Base-by-base conservation (phyloP, 345 rosid species). In the Linum lewisii region DNA sequence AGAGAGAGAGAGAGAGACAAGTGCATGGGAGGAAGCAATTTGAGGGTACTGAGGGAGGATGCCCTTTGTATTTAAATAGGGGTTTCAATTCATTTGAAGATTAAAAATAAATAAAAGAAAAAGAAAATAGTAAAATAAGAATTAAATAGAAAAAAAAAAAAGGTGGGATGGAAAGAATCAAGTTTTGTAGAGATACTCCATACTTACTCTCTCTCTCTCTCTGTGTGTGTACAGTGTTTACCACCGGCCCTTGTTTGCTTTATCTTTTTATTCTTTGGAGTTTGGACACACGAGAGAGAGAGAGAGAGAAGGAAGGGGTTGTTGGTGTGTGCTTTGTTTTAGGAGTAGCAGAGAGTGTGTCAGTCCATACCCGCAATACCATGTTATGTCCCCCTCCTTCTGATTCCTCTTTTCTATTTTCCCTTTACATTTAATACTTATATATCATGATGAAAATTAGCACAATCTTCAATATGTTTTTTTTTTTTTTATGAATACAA, bases 291-390 rank as follows among this genome's bases (percentile, higher is more conserved):
- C 38, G 38, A 34, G 38, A 34, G 38, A 34, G 38, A n/a, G 38
- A 34, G 38, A 34, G 38, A 34, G 38, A 34, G 5, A 34, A 34
- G 38, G 10, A 34, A 6, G 32, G 32, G 32, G 32, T 26, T 26
- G 32, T 8, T 38, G 11, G 45, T 38, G n/a, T n/a, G n/a, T n/a
- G 45, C 45, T 6, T 38, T 38, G 47, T 42, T 42, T 42, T 42
- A 42, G 47, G 47, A 42, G 47, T n/a, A n/a, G n/a, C 47, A 42
- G 16, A 42, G 47, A 11, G 47, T 42, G 47, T 42, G 47, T 42
- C 47, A 42, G 47, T 42, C 47, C 47, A 42, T 42, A 42, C 47
- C 47, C 47, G 47, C 47, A 42, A 42, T 42, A 42, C 47, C 47
- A 42, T 42, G 47, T 42, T 42, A 42, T 42, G 47, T 42, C 18